phyloP scores from a whole-genome alignment of 352 stramenopile species.

The Phytophthora parvispora region DNA sequence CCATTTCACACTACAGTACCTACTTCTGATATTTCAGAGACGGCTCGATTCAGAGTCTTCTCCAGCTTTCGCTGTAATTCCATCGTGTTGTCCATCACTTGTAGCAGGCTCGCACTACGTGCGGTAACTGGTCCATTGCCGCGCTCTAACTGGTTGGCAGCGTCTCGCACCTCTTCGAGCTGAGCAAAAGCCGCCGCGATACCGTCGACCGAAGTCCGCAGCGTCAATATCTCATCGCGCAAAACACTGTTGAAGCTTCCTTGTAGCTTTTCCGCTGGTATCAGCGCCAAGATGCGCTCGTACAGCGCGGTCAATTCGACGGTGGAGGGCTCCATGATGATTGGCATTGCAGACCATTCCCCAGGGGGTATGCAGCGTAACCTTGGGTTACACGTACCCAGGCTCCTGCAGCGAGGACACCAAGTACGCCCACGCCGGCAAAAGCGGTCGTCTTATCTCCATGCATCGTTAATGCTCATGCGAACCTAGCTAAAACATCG shows the following conservation, averaged over 20 bases:
- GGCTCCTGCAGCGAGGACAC: too few relatives aligned
- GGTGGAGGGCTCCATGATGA: neutral
- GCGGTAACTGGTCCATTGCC: neutral
- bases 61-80: slow-evolving; percentile 5
- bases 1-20: neutral
- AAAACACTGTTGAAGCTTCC: slow-evolving; percentile 11
- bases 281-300: slow-evolving; percentile 21
- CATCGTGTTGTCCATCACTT: neutral
- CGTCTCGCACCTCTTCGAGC: slow-evolving; percentile 17
- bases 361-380: too few relatives aligned
- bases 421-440: too few relatives aligned
- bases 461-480: too few relatives aligned
- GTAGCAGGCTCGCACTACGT: slow-evolving; percentile 3
- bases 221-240: slow-evolving; percentile 3
- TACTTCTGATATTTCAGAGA: neutral
- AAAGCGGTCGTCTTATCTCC: too few relatives aligned
- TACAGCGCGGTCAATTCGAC: neutral
- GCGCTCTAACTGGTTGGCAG: slow-evolving; percentile 2
- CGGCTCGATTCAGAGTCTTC: neutral
- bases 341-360: too few relatives aligned
- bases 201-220: slow-evolving; percentile 1
- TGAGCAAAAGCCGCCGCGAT: slow-evolving; percentile 8
- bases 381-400: too few relatives aligned
- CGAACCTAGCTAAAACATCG: too few relatives aligned
- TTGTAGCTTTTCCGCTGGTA: slow-evolving; percentile 9